Evolutionary conservation across 192 early-diverging fungal species (phyloP), one percentile per base, ranked within the genome.

Genomic region (Phlyctochytrium planicorne): DNA sequence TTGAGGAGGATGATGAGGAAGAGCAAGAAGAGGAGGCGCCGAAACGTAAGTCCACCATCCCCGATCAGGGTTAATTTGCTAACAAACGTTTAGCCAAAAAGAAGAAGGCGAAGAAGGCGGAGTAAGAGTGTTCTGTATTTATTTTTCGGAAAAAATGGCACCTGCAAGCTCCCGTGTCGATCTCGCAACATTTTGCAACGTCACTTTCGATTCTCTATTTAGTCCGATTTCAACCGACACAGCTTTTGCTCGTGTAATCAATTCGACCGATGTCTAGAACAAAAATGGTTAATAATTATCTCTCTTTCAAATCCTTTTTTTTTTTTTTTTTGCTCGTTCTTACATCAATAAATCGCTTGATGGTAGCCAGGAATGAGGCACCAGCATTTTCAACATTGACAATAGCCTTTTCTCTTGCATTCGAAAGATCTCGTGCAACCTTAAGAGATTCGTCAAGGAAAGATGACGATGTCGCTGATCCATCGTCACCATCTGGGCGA

Each of bases 71-170:
- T 17, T 16, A 17, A 20, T 62, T 25, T 68, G 30, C 36, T 62
- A 17, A 37, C n/a, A 1, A 30, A 61, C 36, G 24, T 14, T 17
- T 30, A 52, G 53, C 68, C 63, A 74, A 69, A 57, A 70, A 66
- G 65, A 78, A 74, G 62, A 71, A 77, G 78, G 73, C 72, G 69
- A 79, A 76, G 74, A 55, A 65, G 59, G 53, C 73, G 25, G 69
- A 73, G 34, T 62, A 68, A 30, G 67, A 47, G 6, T 14, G 6
- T 47, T 47, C 6, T 47, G 10, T 47, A 6, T 47, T 47, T 47
- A 47, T 47, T 20, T 47, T 20, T 20, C n/a, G n/a, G n/a, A 47
- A 20, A 14, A 47, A 47, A 47, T 6, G 10, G 40, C 40, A 14
- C 20, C 20, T 47, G 40, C 40, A 14, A 47, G 40, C 40, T 47